Evolutionary conservation across 805 yeast genomes (phyloP).

Genomic region (Starmerella bombicola): DNA sequence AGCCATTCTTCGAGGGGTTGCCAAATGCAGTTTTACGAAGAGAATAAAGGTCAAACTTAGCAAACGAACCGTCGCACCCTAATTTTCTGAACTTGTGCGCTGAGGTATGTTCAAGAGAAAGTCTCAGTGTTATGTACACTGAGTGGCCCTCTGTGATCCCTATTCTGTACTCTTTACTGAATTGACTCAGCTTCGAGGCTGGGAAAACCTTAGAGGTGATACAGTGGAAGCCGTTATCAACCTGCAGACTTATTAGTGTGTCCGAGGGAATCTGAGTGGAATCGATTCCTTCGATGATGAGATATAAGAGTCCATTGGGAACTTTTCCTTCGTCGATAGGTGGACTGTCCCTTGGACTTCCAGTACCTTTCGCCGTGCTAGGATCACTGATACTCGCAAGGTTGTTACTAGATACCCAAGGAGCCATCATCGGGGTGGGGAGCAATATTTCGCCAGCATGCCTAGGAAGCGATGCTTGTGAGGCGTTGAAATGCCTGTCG

Average conservation of each 20-base stretch:
- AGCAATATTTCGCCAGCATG: neutral
- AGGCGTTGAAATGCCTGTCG: neutral
- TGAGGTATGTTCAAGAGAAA: slow-evolving; percentile 35
- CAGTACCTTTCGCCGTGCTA: neutral
- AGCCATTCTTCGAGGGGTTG: slow-evolving; percentile 31
- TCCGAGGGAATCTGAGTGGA: slow-evolving; percentile 15
- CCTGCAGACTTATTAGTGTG: slow-evolving; percentile 36
- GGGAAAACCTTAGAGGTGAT: slow-evolving; percentile 46
- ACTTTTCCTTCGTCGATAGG: neutral
- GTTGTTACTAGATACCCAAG: neutral
- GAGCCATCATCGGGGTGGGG: neutral
- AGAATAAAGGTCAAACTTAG: slow-evolving; percentile 36
- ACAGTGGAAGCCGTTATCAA: slow-evolving; percentile 76
- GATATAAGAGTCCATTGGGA: neutral
- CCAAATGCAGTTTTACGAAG: slow-evolving; percentile 41
- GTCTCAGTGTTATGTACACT: slow-evolving; percentile 45
- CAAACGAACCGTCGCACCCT: slow-evolving; percentile 18
- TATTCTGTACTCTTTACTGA: slow-evolving; percentile 67
- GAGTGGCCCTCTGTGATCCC: slow-evolving; percentile 44
- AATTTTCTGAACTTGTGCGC: neutral
- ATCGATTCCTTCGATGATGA: neutral
- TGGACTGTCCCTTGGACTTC: neutral
- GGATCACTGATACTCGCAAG: neutral
- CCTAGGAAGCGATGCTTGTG: neutral
- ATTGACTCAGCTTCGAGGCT: slow-evolving; percentile 27